Base-by-base conservation (phyloP, 306 rosid genomes). In the Lathyrus oleraceus region DNA sequence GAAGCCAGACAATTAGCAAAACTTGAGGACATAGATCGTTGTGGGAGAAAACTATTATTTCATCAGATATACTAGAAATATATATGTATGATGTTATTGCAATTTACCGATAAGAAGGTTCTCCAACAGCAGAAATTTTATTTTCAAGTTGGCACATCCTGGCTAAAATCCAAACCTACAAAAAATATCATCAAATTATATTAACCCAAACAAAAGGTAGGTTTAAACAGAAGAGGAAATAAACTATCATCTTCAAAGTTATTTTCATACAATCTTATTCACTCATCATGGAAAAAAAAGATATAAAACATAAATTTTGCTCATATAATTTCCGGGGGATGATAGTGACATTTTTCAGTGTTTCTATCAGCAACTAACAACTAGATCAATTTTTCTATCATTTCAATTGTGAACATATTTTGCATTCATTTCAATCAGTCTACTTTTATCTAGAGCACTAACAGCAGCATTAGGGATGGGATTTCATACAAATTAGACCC, bases 121-220 rank as follows among this genome's bases (percentile, higher is more conserved):
- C 97, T 78, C 99, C 99, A 47, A 90, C 89, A 14, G 97, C 99
- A 57, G 86, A 77, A 67, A 94, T 94, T 84, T 94, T 91, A 87
- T 91, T 90, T 86, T 94, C 92, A 49, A 94, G 88, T 83, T 94
- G 99, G 87, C 90, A 87, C 97, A 94, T 90, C 68, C 99, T 86
- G 84, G 97, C 97, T 78, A 94, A 78, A 92, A 94, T 88, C 99
- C 96, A 94, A 56, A 94, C 91, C 99, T 94, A 72, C 63, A 75
- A 9, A 78, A 56, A 47, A 61, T 4, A 56, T 12, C 58, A 66
- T 56, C 51, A 25, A 59, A 67, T 54, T 71, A 56, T 61, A 61
- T 8, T 8, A 67, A 62, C 61, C 62, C 76, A 43, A 6, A 61
- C 70, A 52, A 45, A 25, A 48, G 32, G 51, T 45, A 59, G 5